Evolutionary conservation across 352 stramenopile species (phyloP), one percentile per base, ranked within the genome.

Genomic region (Thraustotheca clavata): DNA sequence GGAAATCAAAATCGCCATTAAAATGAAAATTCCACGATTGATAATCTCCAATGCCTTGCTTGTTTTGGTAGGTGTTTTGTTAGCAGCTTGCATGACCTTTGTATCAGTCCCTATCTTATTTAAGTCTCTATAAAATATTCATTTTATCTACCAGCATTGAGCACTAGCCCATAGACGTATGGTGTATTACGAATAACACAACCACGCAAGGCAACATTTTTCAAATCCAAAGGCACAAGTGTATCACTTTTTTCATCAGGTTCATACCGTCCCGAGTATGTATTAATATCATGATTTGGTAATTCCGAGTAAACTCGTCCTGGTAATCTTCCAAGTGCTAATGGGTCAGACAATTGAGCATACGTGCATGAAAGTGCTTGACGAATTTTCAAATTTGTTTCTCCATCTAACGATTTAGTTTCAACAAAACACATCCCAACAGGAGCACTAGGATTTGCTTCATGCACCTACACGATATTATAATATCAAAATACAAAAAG

Each of bases 231-330:
- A 5, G 83, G 86, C 48, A 95, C 90, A 7, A 82, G 85, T 36
- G 88, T 80, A 7, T 49, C 38, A 16, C n/a, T 32, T 14, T 77
- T 83, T n/a, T 75, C 74, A 22, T 87, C 74, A 2, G 81, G 80
- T 55, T 91, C 82, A 32, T 84, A 92, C 4, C 85, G 73, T 1
- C 85, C 86, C 0, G 79, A 87, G 39, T 95, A 96, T 32, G 71
- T 80, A 71, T 96, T 92, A 46, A 96, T 85, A 54, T 94, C 81
- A 61, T 91, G 84, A 61, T 96, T 95, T 12, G 88, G 88, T 38
- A 76, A 74, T 68, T 95, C 84, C 35, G 71, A 89, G 31, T 87
- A 74, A 18, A 96, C 76, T 2, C 72, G 71, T 3, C 81, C 85
- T 6, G 77, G 80, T 39, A 95, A 60, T 18, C 91, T 73, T 3